A percentile compares a stretch with the other conserved stretches of the same genome.
phyloP scores from a whole-genome alignment of 1,284 basidiomycete species.

The Cutaneotrichosporon spelunceum region DNA sequence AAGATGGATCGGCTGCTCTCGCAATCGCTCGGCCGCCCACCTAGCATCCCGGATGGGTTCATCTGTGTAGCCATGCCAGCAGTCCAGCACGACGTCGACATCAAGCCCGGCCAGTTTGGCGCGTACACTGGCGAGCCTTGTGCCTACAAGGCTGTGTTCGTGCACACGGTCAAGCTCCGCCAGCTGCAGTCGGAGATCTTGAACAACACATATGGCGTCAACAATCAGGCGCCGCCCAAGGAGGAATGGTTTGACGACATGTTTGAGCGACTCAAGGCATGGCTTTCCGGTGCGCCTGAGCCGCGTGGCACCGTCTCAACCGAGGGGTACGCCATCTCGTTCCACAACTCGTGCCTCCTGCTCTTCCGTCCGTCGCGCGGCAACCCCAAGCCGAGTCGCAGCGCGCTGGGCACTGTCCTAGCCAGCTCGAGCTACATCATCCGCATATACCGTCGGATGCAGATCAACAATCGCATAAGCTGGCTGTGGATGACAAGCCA shows the following conservation, averaged over 20 bases:
- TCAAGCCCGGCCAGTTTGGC: constrained; percentile 40
- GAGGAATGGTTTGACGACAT: constrained; percentile 51
- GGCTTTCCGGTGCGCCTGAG: constrained; percentile 49
- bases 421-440: constrained; percentile 53
- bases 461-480: constrained; percentile 52
- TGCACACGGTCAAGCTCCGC: constrained; percentile 49
- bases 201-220: constrained; percentile 47
- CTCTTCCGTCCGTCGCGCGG: constrained; percentile 52
- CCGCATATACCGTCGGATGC: constrained; percentile 51
- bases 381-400: constrained; percentile 48
- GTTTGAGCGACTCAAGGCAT: constrained; percentile 49
- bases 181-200: constrained; percentile 52
- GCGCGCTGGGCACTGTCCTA: constrained; percentile 49
- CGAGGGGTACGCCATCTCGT: constrained; percentile 52
- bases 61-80: constrained; percentile 49
- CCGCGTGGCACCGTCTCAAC: constrained; percentile 49
- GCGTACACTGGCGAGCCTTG: constrained; percentile 42
- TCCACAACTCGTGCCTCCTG: constrained; percentile 52
- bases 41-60: constrained; percentile 52
- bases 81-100: constrained; percentile 48
- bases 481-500: constrained; percentile 53
- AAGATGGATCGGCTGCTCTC: constrained; percentile 52
- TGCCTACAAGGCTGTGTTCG: constrained; percentile 49
- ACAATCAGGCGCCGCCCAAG: constrained; percentile 37
- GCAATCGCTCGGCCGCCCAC: constrained; percentile 50